Base-by-base conservation (phyloP, 2,329 filamentous ascomycete species). In the Pseudophaeomoniella oleicola region DNA sequence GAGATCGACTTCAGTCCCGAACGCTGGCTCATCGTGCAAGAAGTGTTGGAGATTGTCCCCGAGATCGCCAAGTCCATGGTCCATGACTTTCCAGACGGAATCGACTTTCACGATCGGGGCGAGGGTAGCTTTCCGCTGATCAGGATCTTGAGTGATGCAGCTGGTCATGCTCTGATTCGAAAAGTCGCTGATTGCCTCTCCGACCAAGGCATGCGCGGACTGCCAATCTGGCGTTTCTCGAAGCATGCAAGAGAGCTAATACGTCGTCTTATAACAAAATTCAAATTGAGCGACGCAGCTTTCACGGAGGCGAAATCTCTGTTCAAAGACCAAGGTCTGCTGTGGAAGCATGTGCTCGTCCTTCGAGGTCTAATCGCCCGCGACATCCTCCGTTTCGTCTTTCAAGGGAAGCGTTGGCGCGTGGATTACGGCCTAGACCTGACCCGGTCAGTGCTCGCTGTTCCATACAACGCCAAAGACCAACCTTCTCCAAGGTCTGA, bases 341-440 rank as follows among this genome's bases (percentile, higher is more conserved):
- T n/a, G n/a, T 32, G 14, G 10, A 35, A 31, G 3, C 34, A 42
- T 2, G 43, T 60, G 2, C 50, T 58, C 18, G 39, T 58, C 4
- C 22, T 57, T 4, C 42, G 54, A 2, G 57, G 78, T 0, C 57
- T 82, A 0, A 50, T 82, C 5, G 69, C 71, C 0, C 52, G 60
- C 0, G 67, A 72, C 0, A 56, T 81, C 0, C 45, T 82, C 0
- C 45, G 45, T 0, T 78, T 76, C 39, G 59, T 57, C 0, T 54
- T 81, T 0, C 52, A 55, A 0, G 53, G 67, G 11, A 81, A 81
- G 45, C 58, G 76, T 1, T 83, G 72, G 71, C 55, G 69, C 3
- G 76, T 83, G 0, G 67, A 80, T 37, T 83, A 76, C 40, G 77
- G 78, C 0, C 56, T 71, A 0, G 66, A 74, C 45, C 40, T 46